phyloP scores from a whole-genome alignment of 2,329 filamentous ascomycete species.

The Penicillium digitatum region DNA sequence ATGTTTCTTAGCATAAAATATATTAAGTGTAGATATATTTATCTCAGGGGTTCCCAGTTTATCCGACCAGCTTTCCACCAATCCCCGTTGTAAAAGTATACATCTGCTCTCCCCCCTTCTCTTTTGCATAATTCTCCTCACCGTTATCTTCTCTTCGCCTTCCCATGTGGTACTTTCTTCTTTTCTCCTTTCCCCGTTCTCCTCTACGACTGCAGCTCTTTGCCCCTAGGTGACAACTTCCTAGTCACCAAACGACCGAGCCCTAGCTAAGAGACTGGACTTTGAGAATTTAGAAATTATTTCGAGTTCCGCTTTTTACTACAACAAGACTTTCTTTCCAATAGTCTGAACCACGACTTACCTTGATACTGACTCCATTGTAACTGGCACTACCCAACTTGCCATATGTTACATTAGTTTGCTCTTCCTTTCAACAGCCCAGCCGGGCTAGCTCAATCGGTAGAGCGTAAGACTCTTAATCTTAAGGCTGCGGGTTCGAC shows the following conservation, averaged over 20 bases:
- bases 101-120: neutral
- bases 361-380: neutral
- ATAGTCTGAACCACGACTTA: neutral
- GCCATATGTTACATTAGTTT: neutral
- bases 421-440: neutral
- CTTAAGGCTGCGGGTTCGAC: constrained; percentile 45
- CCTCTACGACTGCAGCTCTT: neutral
- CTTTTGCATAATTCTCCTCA: neutral
- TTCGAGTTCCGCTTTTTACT: neutral
- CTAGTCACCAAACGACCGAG: neutral
- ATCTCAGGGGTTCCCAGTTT: neutral
- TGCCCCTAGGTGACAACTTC: neutral
- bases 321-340: neutral
- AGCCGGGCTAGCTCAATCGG: constrained; percentile 50
- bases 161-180: too few relatives aligned
- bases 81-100: neutral
- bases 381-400: accelerated
- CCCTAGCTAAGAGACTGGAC: neutral
- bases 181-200: neutral
- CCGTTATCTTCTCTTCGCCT: neutral
- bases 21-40: too few relatives aligned
- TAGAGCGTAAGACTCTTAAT: constrained; percentile 50
- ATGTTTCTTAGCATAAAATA: too few relatives aligned
- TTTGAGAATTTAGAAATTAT: neutral
- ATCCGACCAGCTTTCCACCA: neutral